Conservation (phyloP, 2,329 filamentous ascomycete genomes). For the Phoma sp. region DNA sequence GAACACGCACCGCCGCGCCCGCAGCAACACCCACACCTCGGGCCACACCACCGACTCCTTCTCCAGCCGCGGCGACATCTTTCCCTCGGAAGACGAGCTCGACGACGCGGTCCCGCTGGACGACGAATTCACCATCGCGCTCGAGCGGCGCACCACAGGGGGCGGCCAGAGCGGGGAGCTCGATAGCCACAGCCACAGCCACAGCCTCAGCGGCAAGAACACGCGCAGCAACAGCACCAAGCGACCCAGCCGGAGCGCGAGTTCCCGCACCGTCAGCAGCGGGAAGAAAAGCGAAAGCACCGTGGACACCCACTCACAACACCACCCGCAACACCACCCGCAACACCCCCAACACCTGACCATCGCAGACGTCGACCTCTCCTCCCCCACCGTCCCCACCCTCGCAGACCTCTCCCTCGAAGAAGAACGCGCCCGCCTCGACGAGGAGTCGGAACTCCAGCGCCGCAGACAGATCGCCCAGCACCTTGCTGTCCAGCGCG, state of each 20-base stretch:
- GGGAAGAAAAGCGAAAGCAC: not conserved
- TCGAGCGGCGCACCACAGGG: constrained; percentile 70
- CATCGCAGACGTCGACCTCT: not conserved
- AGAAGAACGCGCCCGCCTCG: constrained; percentile 58
- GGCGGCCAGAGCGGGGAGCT: too few relatives aligned
- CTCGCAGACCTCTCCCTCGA: constrained; percentile 63
- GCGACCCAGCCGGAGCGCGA: constrained; percentile 35
- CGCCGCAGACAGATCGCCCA: constrained; percentile 62
- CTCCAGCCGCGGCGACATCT: constrained; percentile 86
- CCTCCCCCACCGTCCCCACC: constrained; percentile 45
- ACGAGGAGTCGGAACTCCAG: constrained; percentile 63
- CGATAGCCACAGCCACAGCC: too few relatives aligned
- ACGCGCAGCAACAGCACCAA: constrained; percentile 49
- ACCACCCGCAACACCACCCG: not conserved
- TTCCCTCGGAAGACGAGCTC: constrained; percentile 83
- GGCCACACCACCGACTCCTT: constrained; percentile 84
- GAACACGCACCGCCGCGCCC: constrained; percentile 57
- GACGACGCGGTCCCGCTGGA: constrained; percentile 93
- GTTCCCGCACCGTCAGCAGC: constrained; percentile 1
- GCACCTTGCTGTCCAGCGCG: constrained; percentile 60
- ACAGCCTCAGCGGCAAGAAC: constrained; percentile 49
- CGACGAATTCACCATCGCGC: constrained; percentile 86
- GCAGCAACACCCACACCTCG: constrained; percentile 80
- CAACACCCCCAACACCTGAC: not conserved
- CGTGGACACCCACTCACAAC: too few relatives aligned